These are phyloP conservation scores for Aspergillus oerlinghausenensis DNA, from an alignment of 2,329 filamentous ascomycete genomes.

Conservation along the genomic window DNA sequence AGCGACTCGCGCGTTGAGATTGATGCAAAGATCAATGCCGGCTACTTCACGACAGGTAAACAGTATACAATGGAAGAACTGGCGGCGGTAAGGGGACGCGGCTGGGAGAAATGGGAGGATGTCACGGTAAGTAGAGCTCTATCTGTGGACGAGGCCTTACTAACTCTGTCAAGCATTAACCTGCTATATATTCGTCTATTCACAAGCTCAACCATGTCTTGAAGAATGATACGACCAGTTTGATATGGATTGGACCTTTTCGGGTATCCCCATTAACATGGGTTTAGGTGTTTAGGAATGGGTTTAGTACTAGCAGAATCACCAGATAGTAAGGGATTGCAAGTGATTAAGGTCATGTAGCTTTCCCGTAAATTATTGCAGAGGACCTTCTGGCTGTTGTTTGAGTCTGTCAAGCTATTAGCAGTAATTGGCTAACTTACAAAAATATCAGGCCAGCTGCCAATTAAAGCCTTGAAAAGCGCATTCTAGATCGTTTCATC, in stretches of 20 bases:
- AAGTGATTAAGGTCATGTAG: background rate
- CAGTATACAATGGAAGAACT: constrained; percentile 84
- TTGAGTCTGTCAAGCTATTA: background rate
- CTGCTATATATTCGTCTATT: background rate
- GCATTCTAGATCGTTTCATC: background rate
- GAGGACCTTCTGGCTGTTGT: background rate
- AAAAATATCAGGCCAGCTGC: background rate
- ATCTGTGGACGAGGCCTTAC: background rate
- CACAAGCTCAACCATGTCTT: background rate
- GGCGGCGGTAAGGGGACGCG: constrained; percentile 76
- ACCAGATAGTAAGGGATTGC: background rate
- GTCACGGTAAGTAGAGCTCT: constrained; percentile 27
- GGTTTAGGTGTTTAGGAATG: background rate
- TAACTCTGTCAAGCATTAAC: constrained; percentile 19
- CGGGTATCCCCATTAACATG: background rate
- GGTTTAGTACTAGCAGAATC: background rate
- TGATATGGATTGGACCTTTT: background rate
- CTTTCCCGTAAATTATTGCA: background rate
- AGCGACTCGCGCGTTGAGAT: constrained; percentile 96
- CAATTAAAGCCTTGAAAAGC: background rate
- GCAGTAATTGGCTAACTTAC: background rate
- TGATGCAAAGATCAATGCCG: constrained; percentile 95
- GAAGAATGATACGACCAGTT: background rate
- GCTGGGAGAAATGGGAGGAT: constrained; percentile 71
- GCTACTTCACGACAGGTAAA: constrained; percentile 81